Evolutionary conservation across 164 flowering plant species (phyloP).

Genomic region (Tetracentron sinense): DNA sequence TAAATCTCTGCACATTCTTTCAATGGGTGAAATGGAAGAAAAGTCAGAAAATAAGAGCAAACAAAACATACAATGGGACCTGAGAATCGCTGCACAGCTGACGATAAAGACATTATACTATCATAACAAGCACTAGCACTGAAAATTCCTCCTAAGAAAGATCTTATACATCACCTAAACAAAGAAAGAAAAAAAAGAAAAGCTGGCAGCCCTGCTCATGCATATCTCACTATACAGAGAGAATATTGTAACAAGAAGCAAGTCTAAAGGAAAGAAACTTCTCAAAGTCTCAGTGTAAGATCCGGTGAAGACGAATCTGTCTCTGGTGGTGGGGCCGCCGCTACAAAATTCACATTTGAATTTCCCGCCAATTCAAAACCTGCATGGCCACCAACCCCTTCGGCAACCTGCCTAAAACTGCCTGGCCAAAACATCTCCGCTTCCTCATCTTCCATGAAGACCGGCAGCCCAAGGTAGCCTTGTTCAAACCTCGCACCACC

Average conservation of each 20-base stretch:
- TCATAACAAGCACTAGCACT: too few relatives aligned
- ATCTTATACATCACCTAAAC: neutral
- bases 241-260: neutral
- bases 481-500: conserved; percentile 56
- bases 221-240: conserved; percentile 35
- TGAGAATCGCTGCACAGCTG: too few relatives aligned
- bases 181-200: neutral
- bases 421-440: conserved; percentile 68
- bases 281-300: conserved; percentile 64
- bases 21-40: too few relatives aligned
- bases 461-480: conserved; percentile 40
- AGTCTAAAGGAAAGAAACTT: conserved; percentile 5
- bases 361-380: conserved; percentile 23
- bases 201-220: conserved; percentile 10
- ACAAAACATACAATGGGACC: too few relatives aligned
- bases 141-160: too few relatives aligned
- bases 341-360: conserved; percentile 29
- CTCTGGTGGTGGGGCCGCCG: conserved; percentile 26
- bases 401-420: conserved; percentile 54
- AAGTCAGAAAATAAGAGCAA: too few relatives aligned
- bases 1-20: too few relatives aligned
- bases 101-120: too few relatives aligned
- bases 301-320: conserved; percentile 49
- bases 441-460: conserved; percentile 54
- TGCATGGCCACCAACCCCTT: conserved; percentile 7